These are phyloP conservation scores for Eucalyptus virginea DNA, from an alignment of 345 rosid genomes.

Conservation along the genomic window DNA sequence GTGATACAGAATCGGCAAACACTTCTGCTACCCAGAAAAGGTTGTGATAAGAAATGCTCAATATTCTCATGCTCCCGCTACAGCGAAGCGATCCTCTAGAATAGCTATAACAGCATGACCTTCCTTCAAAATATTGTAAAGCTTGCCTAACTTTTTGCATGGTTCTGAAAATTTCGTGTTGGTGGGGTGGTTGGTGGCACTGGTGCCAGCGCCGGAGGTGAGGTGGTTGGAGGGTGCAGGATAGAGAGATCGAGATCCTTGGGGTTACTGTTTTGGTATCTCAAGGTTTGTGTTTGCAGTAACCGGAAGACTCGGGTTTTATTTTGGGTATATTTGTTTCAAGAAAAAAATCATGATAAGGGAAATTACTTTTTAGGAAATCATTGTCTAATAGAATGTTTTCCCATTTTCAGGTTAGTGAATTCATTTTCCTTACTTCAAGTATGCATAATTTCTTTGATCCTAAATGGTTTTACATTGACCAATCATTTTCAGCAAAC, in stretches of 20 bases:
- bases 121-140: not conserved
- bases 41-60: not conserved
- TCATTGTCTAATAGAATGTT: too few relatives aligned
- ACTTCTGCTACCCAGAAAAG: not conserved
- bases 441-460: not conserved
- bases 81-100: not conserved
- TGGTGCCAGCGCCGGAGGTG: not conserved
- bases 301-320: not conserved
- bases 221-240: not conserved
- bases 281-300: not conserved
- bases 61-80: not conserved
- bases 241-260: not conserved
- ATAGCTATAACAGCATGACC: not conserved
- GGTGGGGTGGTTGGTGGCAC: not conserved
- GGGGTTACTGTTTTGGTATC: not conserved
- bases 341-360: not conserved
- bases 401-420: not conserved
- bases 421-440: too few relatives aligned
- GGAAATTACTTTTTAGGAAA: not conserved
- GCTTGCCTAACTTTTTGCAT: not conserved
- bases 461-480: not conserved
- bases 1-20: not conserved
- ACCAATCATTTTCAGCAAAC: not conserved
- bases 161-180: not conserved
- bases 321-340: rapidly evolving